Evolutionary conservation across 371 early-diverging fungal genomes (phyloP).

Genomic region (Vairimorpha necatrix): DNA sequence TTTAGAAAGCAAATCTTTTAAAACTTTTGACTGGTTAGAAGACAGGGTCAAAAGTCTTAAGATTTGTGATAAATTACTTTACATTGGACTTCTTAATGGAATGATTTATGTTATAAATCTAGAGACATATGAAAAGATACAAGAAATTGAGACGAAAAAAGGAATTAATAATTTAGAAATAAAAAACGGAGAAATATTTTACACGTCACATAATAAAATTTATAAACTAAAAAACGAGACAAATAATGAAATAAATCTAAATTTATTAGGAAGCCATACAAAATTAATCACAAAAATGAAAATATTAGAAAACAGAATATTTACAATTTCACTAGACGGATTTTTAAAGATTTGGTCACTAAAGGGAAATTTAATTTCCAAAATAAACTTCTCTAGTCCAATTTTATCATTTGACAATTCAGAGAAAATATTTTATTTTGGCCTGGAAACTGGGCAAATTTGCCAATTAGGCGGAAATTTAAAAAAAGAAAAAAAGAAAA

Average conservation of each 20-base stretch:
- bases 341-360: conserved; percentile 29
- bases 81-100: conserved; percentile 26
- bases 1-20: conserved; percentile 17
- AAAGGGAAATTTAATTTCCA: conserved; percentile 24
- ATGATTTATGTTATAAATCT: conserved; percentile 16
- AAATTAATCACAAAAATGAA: conserved; percentile 31
- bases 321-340: conserved; percentile 40
- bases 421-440: conserved; percentile 22
- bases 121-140: background rate
- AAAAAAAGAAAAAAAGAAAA: background rate
- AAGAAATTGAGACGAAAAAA: background rate
- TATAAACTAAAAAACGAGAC: conserved; percentile 16
- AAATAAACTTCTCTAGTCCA: conserved; percentile 15
- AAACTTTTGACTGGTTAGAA: conserved; percentile 2
- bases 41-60: conserved; percentile 18
- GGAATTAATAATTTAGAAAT: conserved; percentile 6
- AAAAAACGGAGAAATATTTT: conserved; percentile 10
- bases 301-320: conserved; percentile 24
- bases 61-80: conserved; percentile 16
- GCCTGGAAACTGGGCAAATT: conserved; percentile 24
- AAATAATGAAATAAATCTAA: background rate
- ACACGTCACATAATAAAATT: conserved; percentile 19
- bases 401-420: conserved; percentile 9
- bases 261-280: conserved; percentile 16
- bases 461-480: background rate